These are phyloP conservation scores for Cyberlindnera veronae DNA, from an alignment of 805 yeast genomes.

Conservation along the genomic window DNA sequence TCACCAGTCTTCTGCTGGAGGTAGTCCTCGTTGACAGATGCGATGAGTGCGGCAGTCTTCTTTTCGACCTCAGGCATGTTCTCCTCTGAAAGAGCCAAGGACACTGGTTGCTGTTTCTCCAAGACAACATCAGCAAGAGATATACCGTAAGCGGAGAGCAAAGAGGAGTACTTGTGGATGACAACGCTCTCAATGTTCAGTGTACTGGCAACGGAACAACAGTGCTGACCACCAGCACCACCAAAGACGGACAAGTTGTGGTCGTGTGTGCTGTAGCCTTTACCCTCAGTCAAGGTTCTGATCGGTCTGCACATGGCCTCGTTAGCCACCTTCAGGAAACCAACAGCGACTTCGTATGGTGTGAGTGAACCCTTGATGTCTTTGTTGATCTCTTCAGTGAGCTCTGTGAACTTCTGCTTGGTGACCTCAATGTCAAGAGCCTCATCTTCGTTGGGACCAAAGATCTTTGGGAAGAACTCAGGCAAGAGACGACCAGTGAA, in stretches of 20 bases:
- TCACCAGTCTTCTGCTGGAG: no score
- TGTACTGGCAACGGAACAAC: slow-evolving; percentile 67
- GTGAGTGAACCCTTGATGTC: slow-evolving; percentile 39
- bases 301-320: slow-evolving; percentile 92
- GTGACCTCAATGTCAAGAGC: slow-evolving; percentile 37
- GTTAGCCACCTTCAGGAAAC: slow-evolving; percentile 79
- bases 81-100: slow-evolving; percentile 36
- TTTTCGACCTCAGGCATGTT: slow-evolving; percentile 35
- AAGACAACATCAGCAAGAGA: slow-evolving; percentile 81
- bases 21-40: slow-evolving; percentile 38
- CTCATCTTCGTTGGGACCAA: slow-evolving; percentile 42
- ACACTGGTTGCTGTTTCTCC: slow-evolving; percentile 71
- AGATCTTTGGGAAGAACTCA: slow-evolving; percentile 42
- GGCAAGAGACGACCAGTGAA: slow-evolving; percentile 40
- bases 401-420: slow-evolving; percentile 42
- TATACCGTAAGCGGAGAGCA: slow-evolving; percentile 86
- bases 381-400: slow-evolving; percentile 55
- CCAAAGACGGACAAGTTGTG: slow-evolving; percentile 84
- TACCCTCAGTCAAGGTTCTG: slow-evolving; percentile 78
- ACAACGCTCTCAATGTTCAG: slow-evolving; percentile 67
- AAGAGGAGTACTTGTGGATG: slow-evolving; percentile 78
- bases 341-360: slow-evolving; percentile 70
- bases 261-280: slow-evolving; percentile 61
- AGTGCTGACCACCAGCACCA: slow-evolving; percentile 94
- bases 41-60: slow-evolving; percentile 61